These are phyloP conservation scores for Leptodermis oblonga DNA, from an alignment of 257 asterid species.

Conservation along the genomic window DNA sequence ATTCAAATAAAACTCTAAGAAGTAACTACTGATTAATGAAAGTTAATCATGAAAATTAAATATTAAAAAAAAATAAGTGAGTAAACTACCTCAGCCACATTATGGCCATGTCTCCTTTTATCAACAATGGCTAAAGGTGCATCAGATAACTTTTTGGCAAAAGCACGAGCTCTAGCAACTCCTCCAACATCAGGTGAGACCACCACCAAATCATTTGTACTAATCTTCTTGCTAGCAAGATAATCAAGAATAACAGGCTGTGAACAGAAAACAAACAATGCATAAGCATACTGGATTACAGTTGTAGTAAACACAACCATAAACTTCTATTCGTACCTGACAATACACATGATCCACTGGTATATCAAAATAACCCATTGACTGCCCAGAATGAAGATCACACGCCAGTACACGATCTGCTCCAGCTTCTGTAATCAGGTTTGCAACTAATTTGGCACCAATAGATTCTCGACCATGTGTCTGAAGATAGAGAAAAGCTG, in stretches of 20 bases:
- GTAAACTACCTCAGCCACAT: constrained; percentile 70
- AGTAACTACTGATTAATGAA: constrained; percentile 14
- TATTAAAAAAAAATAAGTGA: neutral
- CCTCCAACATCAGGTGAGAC: constrained; percentile 98
- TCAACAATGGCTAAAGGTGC: constrained; percentile 97
- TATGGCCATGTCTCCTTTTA: constrained; percentile 88
- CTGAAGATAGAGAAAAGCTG: constrained; percentile 32
- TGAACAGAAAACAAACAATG: constrained; percentile 15
- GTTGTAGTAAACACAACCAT: neutral
- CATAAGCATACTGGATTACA: constrained; percentile 1
- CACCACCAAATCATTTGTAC: constrained; percentile 76
- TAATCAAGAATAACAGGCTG: constrained; percentile 96
- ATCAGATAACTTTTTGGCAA: constrained; percentile 89
- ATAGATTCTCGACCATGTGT: constrained; percentile 93
- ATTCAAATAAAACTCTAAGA: constrained; percentile 1
- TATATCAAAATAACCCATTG: constrained; percentile 92
- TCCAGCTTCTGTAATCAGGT: constrained; percentile 82
- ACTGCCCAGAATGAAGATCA: constrained; percentile 93
- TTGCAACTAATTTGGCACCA: constrained; percentile 85
- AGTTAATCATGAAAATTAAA: neutral
- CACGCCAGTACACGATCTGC: constrained; percentile 93
- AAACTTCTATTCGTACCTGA: constrained; percentile 44
- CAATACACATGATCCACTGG: constrained; percentile 92
- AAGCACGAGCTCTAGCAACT: constrained; percentile 92
- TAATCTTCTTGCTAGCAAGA: constrained; percentile 86